Conservation (phyloP, 257 asterid species). For the Solanum sitiens region DNA sequence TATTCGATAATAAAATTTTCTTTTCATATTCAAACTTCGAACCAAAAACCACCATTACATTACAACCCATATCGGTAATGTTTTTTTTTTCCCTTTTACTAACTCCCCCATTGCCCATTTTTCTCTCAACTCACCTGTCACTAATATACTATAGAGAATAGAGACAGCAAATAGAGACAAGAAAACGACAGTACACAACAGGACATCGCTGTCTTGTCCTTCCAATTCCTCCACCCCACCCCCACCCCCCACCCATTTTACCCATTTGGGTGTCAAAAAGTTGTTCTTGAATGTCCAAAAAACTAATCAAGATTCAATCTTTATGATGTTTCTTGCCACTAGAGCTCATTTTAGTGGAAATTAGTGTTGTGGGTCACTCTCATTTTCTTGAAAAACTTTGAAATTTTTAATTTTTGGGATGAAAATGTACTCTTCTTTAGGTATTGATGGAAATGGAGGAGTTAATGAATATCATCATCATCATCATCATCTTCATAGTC, state of each 20-base stretch:
- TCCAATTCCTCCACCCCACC: neutral
- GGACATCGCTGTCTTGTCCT: slow-evolving; percentile 58
- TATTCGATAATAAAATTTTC: too few species aligned
- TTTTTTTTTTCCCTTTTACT: neutral
- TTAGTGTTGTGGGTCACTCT: neutral
- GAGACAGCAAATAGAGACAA: slow-evolving; percentile 2
- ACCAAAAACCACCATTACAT: too few species aligned
- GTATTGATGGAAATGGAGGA: slow-evolving; percentile 15
- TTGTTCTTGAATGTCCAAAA: neutral
- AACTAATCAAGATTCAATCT: neutral
- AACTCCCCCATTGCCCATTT: neutral
- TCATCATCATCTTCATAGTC: slow-evolving; percentile 10
- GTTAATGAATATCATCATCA: slow-evolving; percentile 22
- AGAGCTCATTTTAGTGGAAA: neutral
- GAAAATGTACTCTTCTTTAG: slow-evolving; percentile 30
- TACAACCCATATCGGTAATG: too few species aligned
- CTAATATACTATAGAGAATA: neutral
- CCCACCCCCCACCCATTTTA: neutral
- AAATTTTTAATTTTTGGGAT: slow-evolving; percentile 15
- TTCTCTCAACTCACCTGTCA: neutral
- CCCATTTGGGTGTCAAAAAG: neutral
- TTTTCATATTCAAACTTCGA: too few species aligned
- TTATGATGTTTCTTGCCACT: neutral
- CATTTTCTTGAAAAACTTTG: neutral
- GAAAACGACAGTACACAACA: slow-evolving; percentile 32